Evolutionary conservation across 2,329 filamentous ascomycete species (phyloP), one percentile per base, ranked within the genome.

Genomic region (Colletotrichum zoysiae): DNA sequence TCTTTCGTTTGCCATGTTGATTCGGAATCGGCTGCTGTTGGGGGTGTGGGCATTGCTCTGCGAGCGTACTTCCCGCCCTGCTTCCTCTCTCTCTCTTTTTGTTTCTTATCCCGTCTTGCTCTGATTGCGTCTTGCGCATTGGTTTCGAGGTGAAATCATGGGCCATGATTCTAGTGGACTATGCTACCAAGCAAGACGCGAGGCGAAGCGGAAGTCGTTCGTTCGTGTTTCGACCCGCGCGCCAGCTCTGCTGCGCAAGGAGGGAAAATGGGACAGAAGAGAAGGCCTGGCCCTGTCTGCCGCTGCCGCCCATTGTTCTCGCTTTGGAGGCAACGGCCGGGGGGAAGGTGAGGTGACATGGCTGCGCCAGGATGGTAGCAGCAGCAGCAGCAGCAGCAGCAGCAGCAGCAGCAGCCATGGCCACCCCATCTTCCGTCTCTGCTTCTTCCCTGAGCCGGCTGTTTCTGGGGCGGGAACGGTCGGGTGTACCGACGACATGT

Each of bases 21-120:
- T 65, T 69, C 67, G 40, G 61, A 69, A 69, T 65, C 67, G 61
- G 67, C 61, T 51, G 53, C 60, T 53, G 50, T 61, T 61, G 65
- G 44, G 58, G 42, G 59, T 40, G 33, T 40, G 33, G 33, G 48
- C 59, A 57, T 44, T 5, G 20, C 18, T 56, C n/a, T 55, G 58
- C 48, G 58, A 62, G 50, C 26, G 50, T 35, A n/a, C 26, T 38
- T 33, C 12, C 30, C 20, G 42, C 33, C 26, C 14, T 30, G 20
- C 12, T 46, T 30, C 18, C 40, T 44, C 20, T 61, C n/a, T 8
- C 23, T n/a, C 35, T 38, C 7, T 9, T 9, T 38, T 38, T 12
- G 9, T 40, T 12, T 40, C 14, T 16, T 40, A 5, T 44, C 16
- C 7, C 6, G 16, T 44, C 18, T 44, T 30, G 30, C 4, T 56